Evolutionary conservation across 2,329 filamentous ascomycete genomes (phyloP).

Genomic region (Ascocoryne sarcoides): DNA sequence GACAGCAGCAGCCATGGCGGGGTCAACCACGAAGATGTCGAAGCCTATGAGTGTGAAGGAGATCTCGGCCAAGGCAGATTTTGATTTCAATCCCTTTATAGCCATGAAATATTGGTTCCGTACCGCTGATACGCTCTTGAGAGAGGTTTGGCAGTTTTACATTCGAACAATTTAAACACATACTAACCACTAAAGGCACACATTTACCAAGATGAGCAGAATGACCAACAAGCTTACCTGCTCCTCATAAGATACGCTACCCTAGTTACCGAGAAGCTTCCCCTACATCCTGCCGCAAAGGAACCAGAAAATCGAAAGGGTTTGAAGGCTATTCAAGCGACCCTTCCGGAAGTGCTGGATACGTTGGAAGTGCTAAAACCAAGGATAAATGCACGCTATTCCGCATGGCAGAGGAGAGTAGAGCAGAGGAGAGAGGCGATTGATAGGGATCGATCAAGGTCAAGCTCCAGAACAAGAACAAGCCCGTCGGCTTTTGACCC

Average conservation of each 20-base stretch:
- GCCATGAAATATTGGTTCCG: constrained; percentile 74
- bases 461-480: constrained; percentile 5
- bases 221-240: constrained; percentile 81
- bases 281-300: constrained; percentile 66
- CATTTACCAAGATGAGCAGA: constrained; percentile 78
- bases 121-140: constrained; percentile 68
- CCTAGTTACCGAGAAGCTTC: constrained; percentile 69
- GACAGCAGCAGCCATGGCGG: constrained; percentile 27
- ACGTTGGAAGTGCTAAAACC: constrained; percentile 72
- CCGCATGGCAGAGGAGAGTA: constrained; percentile 53
- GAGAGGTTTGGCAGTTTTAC: constrained; percentile 53
- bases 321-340: constrained; percentile 47
- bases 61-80: constrained; percentile 68
- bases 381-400: constrained; percentile 61
- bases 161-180: neutral
- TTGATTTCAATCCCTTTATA: constrained; percentile 70
- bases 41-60: constrained; percentile 66
- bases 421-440: constrained; percentile 30
- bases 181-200: constrained; percentile 49
- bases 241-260: constrained; percentile 83
- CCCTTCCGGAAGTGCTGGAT: constrained; percentile 44
- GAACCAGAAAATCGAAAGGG: constrained; percentile 48
- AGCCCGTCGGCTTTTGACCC: constrained; percentile 46
- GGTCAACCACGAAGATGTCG: constrained; percentile 17
- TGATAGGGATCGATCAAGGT: constrained; percentile 6